These are phyloP conservation scores for Xylaria sp. DNA, from an alignment of 2,329 filamentous ascomycete genomes.

Conservation along the genomic window DNA sequence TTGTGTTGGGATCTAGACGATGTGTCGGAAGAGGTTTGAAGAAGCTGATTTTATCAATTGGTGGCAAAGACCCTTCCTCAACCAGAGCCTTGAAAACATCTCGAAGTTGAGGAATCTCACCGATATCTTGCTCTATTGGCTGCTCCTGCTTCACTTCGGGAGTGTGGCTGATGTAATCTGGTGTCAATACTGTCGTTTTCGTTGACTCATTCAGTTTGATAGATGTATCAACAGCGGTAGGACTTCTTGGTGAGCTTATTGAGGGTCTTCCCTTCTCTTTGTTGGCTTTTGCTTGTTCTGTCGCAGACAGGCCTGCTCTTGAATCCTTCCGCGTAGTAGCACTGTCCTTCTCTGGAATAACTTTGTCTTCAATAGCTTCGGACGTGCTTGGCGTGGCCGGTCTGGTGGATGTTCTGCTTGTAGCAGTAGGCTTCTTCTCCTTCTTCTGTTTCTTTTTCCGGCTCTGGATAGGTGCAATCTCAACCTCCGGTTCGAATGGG, in stretches of 20 bases:
- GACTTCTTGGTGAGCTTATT: slow-evolving; percentile 47
- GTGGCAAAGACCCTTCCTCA: slow-evolving; percentile 49
- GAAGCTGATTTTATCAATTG: slow-evolving; percentile 54
- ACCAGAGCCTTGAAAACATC: slow-evolving; percentile 56
- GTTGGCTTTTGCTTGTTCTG: slow-evolving; percentile 42
- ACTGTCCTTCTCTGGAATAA: slow-evolving; percentile 42
- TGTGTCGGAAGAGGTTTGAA: slow-evolving; percentile 53
- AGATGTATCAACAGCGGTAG: slow-evolving; percentile 48
- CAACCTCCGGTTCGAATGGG: slow-evolving; percentile 63
- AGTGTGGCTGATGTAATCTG: slow-evolving; percentile 48
- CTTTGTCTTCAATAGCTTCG: slow-evolving; percentile 48
- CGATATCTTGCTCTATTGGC: slow-evolving; percentile 48
- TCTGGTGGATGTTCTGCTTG: slow-evolving; percentile 44
- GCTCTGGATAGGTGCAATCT: slow-evolving; percentile 78
- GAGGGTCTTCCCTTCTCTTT: slow-evolving; percentile 42
- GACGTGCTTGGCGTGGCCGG: slow-evolving; percentile 50
- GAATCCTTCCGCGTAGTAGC: slow-evolving; percentile 40
- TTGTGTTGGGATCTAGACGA: slow-evolving; percentile 50
- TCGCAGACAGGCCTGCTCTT: slow-evolving; percentile 32
- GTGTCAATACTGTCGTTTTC: slow-evolving; percentile 52
- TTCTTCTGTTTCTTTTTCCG: slow-evolving; percentile 90
- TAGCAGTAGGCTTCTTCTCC: slow-evolving; percentile 61
- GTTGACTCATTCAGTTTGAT: slow-evolving; percentile 51
- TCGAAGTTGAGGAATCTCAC: slow-evolving; percentile 48
- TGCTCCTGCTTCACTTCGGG: slow-evolving; percentile 47